Evolutionary conservation across 495 filamentous ascomycete species (phyloP), one percentile per base, ranked within the genome.

Genomic region (Aspergillus avenaceus): DNA sequence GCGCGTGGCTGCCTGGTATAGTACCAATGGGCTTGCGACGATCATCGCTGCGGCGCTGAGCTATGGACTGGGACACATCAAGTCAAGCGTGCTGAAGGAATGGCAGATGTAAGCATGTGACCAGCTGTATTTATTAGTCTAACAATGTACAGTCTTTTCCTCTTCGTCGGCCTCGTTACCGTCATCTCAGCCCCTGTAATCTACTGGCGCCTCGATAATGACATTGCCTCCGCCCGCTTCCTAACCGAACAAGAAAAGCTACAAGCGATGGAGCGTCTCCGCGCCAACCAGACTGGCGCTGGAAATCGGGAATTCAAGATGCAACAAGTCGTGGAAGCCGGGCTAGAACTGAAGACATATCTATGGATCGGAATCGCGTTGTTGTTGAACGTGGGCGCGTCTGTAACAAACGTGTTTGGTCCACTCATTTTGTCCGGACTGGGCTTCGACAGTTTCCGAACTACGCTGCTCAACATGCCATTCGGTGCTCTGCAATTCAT

Each of bases 401-500:
- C 71, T 31, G 80, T 85, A 8, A 79, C 79, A 37, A 79, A 78
- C 49, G 76, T 70, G 8, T 84, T 84, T 45, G 82, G 81, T 0
- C 80, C 83, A 0, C 62, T 85, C 18, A 84, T 86, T 40, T 52
- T 85, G n/a, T 65, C 58, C n/a, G 81, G 82, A 0, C 63, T 85
- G 0, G 78, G 79, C 5, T 83, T 78, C 42, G 75, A 81, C 56
- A 75, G 77, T 26, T 80, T 78, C 65, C 71, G 29, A 4, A 81
- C 81, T 0, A 74, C 65, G 19, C 59, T 79, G 5, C 53, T 79
- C 26, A 78, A 69, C 43, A 78, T 78, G 69, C 75, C 75, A 0
- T 76, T 77, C 52, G 75, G 75, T 12, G 66, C 62, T 1, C 36
- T 79, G 36, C 74, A 79, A 44, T 59, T 71, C 28, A 49, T 75